Percentiles rank a stretch among this genome's conserved stretches.
These are phyloP conservation scores for Immersiella caudata DNA, from an alignment of 495 filamentous ascomycete species.

Conservation along the genomic window DNA sequence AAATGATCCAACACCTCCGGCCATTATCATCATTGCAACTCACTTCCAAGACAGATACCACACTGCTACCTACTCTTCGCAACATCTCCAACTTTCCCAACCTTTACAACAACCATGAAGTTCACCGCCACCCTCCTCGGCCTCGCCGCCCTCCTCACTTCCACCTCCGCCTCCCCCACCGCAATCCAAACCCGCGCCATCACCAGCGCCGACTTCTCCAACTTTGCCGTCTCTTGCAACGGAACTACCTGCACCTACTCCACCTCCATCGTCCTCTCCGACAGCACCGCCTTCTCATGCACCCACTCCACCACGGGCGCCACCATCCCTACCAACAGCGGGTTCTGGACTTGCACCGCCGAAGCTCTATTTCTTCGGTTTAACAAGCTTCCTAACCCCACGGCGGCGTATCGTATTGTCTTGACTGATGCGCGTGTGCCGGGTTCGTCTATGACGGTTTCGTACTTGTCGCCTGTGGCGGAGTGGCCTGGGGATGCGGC, in stretches of 20 bases:
- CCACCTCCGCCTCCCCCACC: not conserved
- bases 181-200: not conserved
- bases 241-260: constrained; percentile 2
- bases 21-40: too few species aligned
- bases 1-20: too few species aligned
- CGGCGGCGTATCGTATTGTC: constrained; percentile 2
- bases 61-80: too few species aligned
- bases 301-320: constrained; percentile 8
- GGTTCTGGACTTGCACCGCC: constrained; percentile 1
- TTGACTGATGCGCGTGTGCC: constrained; percentile 1
- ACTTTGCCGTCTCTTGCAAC: not conserved
- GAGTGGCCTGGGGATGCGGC: constrained; percentile 8
- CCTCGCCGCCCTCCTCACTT: not conserved
- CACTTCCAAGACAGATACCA: too few species aligned
- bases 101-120: not conserved
- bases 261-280: not conserved
- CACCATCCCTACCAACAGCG: constrained; percentile 9
- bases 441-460: not conserved
- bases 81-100: too few species aligned
- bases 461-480: not conserved
- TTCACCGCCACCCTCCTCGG: not conserved
- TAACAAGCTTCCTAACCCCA: not conserved
- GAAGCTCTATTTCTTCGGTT: not conserved
- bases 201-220: constrained; percentile 8
- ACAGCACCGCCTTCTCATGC: not conserved